Evolutionary conservation across 768 basidiomycete species (phyloP), one percentile per base, ranked within the genome.

Genomic region (Boletellus emodensis): DNA sequence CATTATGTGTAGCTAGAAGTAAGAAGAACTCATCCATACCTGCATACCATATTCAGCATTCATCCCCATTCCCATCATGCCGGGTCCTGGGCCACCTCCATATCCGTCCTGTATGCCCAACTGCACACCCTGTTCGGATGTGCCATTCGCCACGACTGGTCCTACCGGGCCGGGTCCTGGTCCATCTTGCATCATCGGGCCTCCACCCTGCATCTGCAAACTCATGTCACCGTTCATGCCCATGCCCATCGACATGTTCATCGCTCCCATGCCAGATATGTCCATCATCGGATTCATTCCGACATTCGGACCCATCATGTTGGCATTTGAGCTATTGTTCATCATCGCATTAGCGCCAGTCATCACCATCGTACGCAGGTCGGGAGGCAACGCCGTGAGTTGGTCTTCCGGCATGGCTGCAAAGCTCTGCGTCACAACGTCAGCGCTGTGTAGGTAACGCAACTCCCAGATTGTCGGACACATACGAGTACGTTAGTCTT

Each of bases 351-450:
- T 82, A 53, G 87, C 82, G 15, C 87, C 84, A 8, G 87, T 85
- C 82, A 92, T 87, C 46, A 91, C 86, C 87, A 91, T 91, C 52
- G 85, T 83, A 35, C 89, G 84, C 49, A 91, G 76, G 51, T 93
- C 90, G 1, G 85, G 82, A 9, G 89, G 90, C 35, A 94, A 77
- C 32, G 81, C 82, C 26, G 82, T 75, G 36, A 90, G 75, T 63
- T 87, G 88, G 46, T 88, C 89, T 67, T 92, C 91, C 40, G 79
- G 79, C 84, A 92, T 86, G 10, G 81, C 85, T 1, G 87, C 75
- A 62, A 91, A 88, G 64, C 85, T 90, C 89, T 91, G 58, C 3
- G 30, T 35, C 37, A 15, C 36, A 43, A 50, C 15, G 34, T 57
- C 39, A 64, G 49, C 8, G 8, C 5, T 39, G 24, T 3, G n/a